Evolutionary conservation across 352 stramenopile species (phyloP).

Genomic region (Pythium plurisporium): DNA sequence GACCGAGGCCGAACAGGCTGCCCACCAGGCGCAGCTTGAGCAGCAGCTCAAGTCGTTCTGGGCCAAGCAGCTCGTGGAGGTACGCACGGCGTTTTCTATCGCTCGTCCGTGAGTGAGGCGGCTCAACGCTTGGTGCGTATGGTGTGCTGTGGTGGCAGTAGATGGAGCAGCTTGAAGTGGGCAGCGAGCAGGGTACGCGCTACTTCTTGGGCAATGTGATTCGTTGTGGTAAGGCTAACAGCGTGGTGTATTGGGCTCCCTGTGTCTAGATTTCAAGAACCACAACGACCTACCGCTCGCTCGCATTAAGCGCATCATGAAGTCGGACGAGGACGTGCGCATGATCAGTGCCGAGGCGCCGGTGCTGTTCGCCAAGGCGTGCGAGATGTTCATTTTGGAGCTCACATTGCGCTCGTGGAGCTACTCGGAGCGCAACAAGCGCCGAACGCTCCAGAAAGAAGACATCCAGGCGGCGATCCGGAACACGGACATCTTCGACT

Average conservation of each 20-base stretch:
- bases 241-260: background rate
- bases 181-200: constrained; percentile 88
- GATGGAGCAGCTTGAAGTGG: constrained; percentile 90
- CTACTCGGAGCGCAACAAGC: constrained; percentile 87
- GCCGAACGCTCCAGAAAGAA: constrained; percentile 96
- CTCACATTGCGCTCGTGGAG: constrained; percentile 93
- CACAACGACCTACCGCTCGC: constrained; percentile 97
- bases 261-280: constrained; percentile 95
- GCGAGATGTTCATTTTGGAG: constrained; percentile 99
- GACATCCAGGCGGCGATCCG: constrained; percentile 97
- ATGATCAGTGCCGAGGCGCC: constrained; percentile 99
- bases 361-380: constrained; percentile 99
- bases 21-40: constrained; percentile 85
- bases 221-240: background rate
- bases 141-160: constrained; percentile 15
- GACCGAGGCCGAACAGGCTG: constrained; percentile 78
- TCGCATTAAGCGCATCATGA: constrained; percentile 96
- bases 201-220: background rate
- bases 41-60: constrained; percentile 92
- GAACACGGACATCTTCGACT: constrained; percentile 99
- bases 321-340: constrained; percentile 91
- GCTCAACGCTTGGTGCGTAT: background rate
- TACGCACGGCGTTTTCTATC: constrained; percentile 11
- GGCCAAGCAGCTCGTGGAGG: constrained; percentile 86
- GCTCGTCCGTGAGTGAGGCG: too few species aligned